Base-by-base conservation (phyloP, 768 basidiomycete species). In the Zangia roseola region DNA sequence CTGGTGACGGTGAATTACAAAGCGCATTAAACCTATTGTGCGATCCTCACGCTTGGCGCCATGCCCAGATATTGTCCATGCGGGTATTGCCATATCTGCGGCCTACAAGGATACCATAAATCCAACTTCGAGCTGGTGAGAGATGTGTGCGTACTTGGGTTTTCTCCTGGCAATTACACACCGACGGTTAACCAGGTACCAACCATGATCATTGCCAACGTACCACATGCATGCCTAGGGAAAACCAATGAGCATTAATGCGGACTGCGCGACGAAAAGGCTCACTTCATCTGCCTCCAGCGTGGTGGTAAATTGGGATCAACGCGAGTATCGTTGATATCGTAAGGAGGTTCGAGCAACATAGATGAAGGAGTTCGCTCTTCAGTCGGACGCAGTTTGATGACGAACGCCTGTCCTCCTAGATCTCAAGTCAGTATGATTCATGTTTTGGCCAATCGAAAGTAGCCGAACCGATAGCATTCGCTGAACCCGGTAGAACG, bases 331-430 rank as follows among this genome's bases (percentile, higher is more conserved):
- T 55, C 56, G 4, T 59, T 57, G 43, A 79, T 69, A n/a, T 66
- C 64, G 51, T 71, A 76, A 0, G 80, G 78, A 12, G 77, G 73
- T 38, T 82, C 80, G 28, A 82, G 62, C 8, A 77, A 67, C 70
- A 76, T 73, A 5, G 72, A 72, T 10, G 66, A 68, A 7, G 77
- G 71, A 0, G 75, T 74, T n/a, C 74, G 71, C 43, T 76, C 75
- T n/a, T 57, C 45, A 0, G 77, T 79, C 45, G 68, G 67, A 19
- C 80, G 70, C 7, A 79, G 65, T 56, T 81, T 82, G 53, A 80
- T 74, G 6, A 71, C 60, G 55, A 77, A 82, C 0, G 73, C 79
- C 53, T 79, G 77, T 12, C 78, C 79, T 33, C 76, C 77, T 71
- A 26, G 20, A 39, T 31, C 6, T 31, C 14, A 30, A 9, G 31